These are phyloP conservation scores for Thielaviopsis punctulata DNA, from an alignment of 2,329 filamentous ascomycete species.

Conservation along the genomic window DNA sequence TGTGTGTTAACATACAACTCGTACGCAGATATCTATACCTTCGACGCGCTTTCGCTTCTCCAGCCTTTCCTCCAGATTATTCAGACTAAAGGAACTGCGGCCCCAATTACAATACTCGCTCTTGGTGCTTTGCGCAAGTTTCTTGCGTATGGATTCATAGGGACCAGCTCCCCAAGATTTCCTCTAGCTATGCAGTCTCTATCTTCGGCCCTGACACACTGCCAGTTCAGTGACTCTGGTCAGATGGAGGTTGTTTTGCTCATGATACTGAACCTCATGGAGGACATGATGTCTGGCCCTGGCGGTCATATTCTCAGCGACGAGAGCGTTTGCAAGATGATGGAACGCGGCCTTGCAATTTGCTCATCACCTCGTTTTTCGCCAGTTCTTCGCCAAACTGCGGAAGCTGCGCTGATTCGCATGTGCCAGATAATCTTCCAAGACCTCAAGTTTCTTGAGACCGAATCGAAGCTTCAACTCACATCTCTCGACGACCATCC, in stretches of 20 bases:
- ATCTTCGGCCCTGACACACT: constrained; percentile 90
- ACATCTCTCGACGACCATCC: constrained; percentile 50
- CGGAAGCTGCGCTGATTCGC: constrained; percentile 91
- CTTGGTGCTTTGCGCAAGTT: constrained; percentile 92
- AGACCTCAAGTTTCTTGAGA: constrained; percentile 71
- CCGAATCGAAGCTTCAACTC: constrained; percentile 51
- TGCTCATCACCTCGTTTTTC: constrained; percentile 88
- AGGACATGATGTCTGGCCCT: constrained; percentile 89
- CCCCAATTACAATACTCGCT: constrained; percentile 87
- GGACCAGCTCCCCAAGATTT: constrained; percentile 68
- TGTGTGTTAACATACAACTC: constrained; percentile 3
- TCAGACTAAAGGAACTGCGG: constrained; percentile 86
- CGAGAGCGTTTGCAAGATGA: constrained; percentile 98
- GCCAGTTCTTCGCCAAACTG: constrained; percentile 74
- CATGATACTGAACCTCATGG: constrained; percentile 92
- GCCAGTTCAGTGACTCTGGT: constrained; percentile 85
- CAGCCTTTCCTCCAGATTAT: constrained; percentile 95
- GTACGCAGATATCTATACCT: constrained; percentile 58
- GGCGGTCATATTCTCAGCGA: constrained; percentile 89
- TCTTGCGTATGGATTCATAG: constrained; percentile 84
- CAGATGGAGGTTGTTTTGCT: constrained; percentile 91
- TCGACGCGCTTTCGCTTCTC: constrained; percentile 77
- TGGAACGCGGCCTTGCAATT: constrained; percentile 93
- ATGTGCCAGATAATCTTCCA: constrained; percentile 99
- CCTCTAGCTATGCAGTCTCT: constrained; percentile 85